Conservation (phyloP, 371 early-diverging fungal genomes). For the Nematocida parisii region DNA sequence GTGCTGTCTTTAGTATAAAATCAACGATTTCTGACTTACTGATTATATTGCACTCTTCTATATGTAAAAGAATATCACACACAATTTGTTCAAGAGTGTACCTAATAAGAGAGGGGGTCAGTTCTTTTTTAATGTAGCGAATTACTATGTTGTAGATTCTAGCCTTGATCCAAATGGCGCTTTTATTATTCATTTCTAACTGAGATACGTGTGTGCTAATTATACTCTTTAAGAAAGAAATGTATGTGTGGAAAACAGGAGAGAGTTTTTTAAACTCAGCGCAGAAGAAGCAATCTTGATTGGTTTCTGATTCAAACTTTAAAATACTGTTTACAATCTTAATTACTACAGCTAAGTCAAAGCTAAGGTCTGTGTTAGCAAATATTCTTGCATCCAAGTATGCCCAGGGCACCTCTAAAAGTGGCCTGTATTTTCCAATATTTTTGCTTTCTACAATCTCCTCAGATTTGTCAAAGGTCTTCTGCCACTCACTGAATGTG, state of each 20-base stretch:
- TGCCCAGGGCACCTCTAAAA: not conserved
- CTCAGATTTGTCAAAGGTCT: not conserved
- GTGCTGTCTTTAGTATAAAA: no score
- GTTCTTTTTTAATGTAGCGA: not conserved
- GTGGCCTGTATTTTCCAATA: not conserved
- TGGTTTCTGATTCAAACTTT: not conserved
- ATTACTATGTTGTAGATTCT: slow-evolving; percentile 15
- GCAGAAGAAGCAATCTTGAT: not conserved
- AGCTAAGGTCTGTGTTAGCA: slow-evolving; percentile 19
- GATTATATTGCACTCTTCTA: not conserved
- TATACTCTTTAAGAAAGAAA: not conserved
- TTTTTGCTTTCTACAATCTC: not conserved
- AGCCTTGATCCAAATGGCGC: not conserved
- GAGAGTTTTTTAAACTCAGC: not conserved
- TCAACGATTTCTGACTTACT: no score
- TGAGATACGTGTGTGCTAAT: not conserved
- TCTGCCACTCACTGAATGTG: not conserved
- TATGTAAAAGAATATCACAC: not conserved
- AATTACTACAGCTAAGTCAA: not conserved
- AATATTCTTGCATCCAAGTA: slow-evolving; percentile 16
- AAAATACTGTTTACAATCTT: slow-evolving; percentile 2
- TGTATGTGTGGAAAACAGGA: not conserved
- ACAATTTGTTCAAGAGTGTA: not conserved
- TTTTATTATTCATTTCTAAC: not conserved
- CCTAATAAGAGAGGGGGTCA: not conserved